Evolutionary conservation across 352 stramenopile species (phyloP).

Genomic region (Phytophthora fragariaefolia): DNA sequence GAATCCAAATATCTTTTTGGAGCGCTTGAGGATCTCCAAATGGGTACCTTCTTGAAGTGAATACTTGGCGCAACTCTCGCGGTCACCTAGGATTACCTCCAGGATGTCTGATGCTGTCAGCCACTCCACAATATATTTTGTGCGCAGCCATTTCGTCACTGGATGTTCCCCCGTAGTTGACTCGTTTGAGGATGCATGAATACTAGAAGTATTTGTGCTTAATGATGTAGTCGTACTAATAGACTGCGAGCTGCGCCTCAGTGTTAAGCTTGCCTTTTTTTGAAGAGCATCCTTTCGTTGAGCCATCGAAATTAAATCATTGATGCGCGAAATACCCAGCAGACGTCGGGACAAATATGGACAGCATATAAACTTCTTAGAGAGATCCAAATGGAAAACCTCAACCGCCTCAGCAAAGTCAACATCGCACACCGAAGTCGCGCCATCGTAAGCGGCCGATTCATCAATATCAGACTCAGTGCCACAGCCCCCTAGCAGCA

Average conservation of each 20-base stretch:
- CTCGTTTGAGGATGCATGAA: slow-evolving; percentile 29
- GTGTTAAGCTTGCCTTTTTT: slow-evolving; percentile 66
- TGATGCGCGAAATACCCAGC: slow-evolving; percentile 72
- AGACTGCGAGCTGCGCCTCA: slow-evolving; percentile 47
- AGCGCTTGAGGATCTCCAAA: slow-evolving; percentile 85
- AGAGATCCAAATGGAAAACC: slow-evolving; percentile 84
- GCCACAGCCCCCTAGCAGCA: slow-evolving; percentile 52
- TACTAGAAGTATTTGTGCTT: slow-evolving; percentile 34
- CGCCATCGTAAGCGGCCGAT: slow-evolving; percentile 22
- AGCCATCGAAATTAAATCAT: slow-evolving; percentile 81
- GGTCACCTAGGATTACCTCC: slow-evolving; percentile 84
- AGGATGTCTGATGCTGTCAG: slow-evolving; percentile 76
- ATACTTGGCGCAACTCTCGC: slow-evolving; percentile 69
- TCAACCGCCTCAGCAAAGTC: slow-evolving; percentile 81
- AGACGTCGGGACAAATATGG: slow-evolving; percentile 81
- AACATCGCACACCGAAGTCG: slow-evolving; percentile 34
- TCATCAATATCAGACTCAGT: slow-evolving; percentile 36
- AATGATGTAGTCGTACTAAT: slow-evolving; percentile 38
- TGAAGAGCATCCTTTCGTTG: slow-evolving; percentile 68
- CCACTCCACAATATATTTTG: slow-evolving; percentile 84
- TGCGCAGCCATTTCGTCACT: slow-evolving; percentile 73
- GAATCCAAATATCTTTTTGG: slow-evolving; percentile 73
- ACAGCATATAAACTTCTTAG: slow-evolving; percentile 89
- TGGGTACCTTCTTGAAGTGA: slow-evolving; percentile 78
- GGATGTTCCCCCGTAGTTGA: slow-evolving; percentile 36